Base-by-base conservation (phyloP, 2,329 filamentous ascomycete genomes). In the Plectosphaerella sp. region DNA sequence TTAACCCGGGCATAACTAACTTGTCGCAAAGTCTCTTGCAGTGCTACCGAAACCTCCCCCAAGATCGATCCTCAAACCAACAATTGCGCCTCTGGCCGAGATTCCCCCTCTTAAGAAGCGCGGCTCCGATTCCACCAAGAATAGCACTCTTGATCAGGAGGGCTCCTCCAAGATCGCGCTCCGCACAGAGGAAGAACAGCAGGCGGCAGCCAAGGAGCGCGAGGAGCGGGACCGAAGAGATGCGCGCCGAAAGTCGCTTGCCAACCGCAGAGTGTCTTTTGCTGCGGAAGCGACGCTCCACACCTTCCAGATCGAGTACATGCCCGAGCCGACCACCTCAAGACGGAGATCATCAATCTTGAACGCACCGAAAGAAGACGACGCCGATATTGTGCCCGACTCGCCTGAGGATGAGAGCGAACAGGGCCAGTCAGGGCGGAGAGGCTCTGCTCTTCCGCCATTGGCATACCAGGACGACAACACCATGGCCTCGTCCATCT, bases 281-380 rank as follows among this genome's bases (percentile, higher is more conserved):
- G 94, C 94, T 5, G 94, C 94, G 1, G 94, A 99, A 71, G 94
- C 94, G 12, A 99, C 94, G 4, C 78, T 99, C 36, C 94, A 99
- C 67, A 99, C 94, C 1, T 97, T 96, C 79, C 92, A 97, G 64
- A 83, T 97, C 45, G 93, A 97, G 64, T 88, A 92, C 57, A 80
- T 85, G 65, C 91, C 92, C 63, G 92, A 97, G 65, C 90, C 90
- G 18, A 95, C 91, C 1, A 88, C 87, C 8, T 88, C 88, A 12
- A 77, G 90, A 59, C 81, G 89, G 56, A 83, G 86, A 49, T 94
- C 91, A 4, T 82, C 80, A 14, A 66, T 80, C 28, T 51, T 49
- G 35, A 80, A 86, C 49, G 75, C 79, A 2, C 79, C 82, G 3
- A 84, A n/a, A 22, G 10, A 48, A 15, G 37, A 41, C 47, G 82